These are phyloP conservation scores for Lachancea thermotolerans DNA, from an alignment of 805 yeast genomes.

Conservation along the genomic window DNA sequence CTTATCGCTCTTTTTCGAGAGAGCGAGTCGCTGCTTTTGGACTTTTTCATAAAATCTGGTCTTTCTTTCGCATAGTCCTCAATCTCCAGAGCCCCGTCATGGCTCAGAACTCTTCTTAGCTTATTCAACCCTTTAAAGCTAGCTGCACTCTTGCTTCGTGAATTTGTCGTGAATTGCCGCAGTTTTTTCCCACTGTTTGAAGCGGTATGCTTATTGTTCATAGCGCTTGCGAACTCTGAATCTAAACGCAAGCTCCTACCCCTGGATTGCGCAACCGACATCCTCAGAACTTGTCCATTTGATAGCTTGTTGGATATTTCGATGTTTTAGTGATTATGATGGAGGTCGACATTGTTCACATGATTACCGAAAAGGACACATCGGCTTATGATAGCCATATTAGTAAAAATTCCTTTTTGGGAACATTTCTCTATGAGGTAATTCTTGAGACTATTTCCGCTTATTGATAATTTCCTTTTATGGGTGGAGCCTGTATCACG, in stretches of 20 bases:
- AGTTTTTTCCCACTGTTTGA: slow-evolving; percentile 7
- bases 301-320: not conserved
- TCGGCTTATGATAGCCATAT: too few relatives aligned
- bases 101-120: slow-evolving; percentile 20
- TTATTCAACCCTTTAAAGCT: slow-evolving; percentile 26
- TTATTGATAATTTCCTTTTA: too few relatives aligned
- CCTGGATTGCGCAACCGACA: slow-evolving; percentile 2
- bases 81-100: slow-evolving; percentile 18
- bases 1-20: slow-evolving; percentile 24
- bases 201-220: slow-evolving; percentile 7
- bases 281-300: not conserved
- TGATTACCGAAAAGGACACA: too few relatives aligned
- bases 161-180: slow-evolving; percentile 27
- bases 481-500: too few relatives aligned
- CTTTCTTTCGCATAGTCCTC: slow-evolving; percentile 8
- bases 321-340: too few relatives aligned
- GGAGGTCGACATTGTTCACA: too few relatives aligned
- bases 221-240: slow-evolving; percentile 11
- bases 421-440: too few relatives aligned
- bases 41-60: slow-evolving; percentile 16
- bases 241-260: slow-evolving; percentile 14
- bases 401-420: too few relatives aligned
- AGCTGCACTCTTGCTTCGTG: slow-evolving; percentile 29
- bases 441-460: too few relatives aligned
- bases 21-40: slow-evolving; percentile 27